phyloP scores from a whole-genome alignment of 495 filamentous ascomycete genomes.

The Aspergillus avenaceus region DNA sequence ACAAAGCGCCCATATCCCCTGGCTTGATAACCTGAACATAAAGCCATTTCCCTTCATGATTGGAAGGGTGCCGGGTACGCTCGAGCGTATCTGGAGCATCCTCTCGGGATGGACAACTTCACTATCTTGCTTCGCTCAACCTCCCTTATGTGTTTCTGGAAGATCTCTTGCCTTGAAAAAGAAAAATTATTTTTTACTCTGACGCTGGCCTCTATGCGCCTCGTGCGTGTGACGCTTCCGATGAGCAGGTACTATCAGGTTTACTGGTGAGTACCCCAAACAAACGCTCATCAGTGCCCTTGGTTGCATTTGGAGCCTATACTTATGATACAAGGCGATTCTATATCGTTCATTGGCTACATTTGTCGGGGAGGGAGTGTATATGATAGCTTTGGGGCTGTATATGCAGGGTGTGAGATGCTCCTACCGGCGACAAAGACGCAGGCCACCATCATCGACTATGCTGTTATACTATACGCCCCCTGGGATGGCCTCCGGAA shows the following conservation, averaged over 20 bases:
- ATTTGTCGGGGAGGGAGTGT: not conserved
- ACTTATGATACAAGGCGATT: not conserved
- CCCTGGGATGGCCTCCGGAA: not conserved
- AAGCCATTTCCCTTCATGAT: not conserved
- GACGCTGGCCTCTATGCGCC: slow-evolving; percentile 3
- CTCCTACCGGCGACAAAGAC: not conserved
- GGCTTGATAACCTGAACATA: not conserved
- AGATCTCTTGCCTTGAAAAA: slow-evolving; percentile 9
- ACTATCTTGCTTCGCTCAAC: slow-evolving; percentile 2
- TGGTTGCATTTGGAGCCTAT: not conserved
- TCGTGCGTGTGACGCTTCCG: slow-evolving; percentile 6
- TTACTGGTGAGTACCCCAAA: slow-evolving; percentile 9
- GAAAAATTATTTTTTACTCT: slow-evolving; percentile 6
- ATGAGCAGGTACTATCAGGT: slow-evolving; percentile 10
- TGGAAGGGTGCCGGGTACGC: not conserved
- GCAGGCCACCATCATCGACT: not conserved
- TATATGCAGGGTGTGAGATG: slow-evolving; percentile 1
- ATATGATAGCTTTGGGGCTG: not conserved
- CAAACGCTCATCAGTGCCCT: not conserved
- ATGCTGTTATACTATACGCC: slow-evolving; percentile 8
- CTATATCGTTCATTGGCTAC: not conserved
- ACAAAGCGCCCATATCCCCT: slow-evolving; percentile 3
- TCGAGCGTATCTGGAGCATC: slow-evolving; percentile 1
- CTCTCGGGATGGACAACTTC: slow-evolving; percentile 1
- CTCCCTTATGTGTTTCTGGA: slow-evolving; percentile 5